Evolutionary conservation across 257 asterid species (phyloP).

Genomic region (Nicotiana attenuata): DNA sequence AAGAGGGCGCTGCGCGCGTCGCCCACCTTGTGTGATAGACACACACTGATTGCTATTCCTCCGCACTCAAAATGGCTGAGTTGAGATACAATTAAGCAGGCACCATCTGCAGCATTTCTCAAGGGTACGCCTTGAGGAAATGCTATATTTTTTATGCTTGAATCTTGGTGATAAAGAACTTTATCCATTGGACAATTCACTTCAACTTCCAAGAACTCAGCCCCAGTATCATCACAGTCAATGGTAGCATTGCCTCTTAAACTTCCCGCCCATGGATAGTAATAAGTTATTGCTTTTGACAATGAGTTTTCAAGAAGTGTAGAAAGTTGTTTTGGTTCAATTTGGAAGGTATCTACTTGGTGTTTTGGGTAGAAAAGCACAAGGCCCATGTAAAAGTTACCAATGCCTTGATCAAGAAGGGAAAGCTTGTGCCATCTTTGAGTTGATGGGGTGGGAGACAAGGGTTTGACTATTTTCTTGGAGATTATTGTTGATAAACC

Average conservation of each 20-base stretch:
- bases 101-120: neutral
- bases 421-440: too few species aligned
- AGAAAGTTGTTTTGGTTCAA: neutral
- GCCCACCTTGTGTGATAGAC: neutral
- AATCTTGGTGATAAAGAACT: neutral
- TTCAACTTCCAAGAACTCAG: neutral
- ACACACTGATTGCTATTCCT: neutral
- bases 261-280: too few species aligned
- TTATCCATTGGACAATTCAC: neutral
- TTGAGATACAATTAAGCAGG: neutral
- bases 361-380: slow-evolving; percentile 5
- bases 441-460: too few species aligned
- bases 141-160: neutral
- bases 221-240: neutral
- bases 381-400: neutral
- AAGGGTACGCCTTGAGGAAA: neutral
- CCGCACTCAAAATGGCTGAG: slow-evolving; percentile 5
- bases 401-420: neutral
- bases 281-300: too few species aligned
- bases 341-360: too few species aligned
- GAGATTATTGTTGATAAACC: neutral
- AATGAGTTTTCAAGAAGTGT: too few species aligned
- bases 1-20: neutral
- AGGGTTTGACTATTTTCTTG: too few species aligned
- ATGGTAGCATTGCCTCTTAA: too few species aligned